These are phyloP conservation scores for Ceratocystis colombiana DNA, from an alignment of 2,329 filamentous ascomycete species.

Conservation along the genomic window DNA sequence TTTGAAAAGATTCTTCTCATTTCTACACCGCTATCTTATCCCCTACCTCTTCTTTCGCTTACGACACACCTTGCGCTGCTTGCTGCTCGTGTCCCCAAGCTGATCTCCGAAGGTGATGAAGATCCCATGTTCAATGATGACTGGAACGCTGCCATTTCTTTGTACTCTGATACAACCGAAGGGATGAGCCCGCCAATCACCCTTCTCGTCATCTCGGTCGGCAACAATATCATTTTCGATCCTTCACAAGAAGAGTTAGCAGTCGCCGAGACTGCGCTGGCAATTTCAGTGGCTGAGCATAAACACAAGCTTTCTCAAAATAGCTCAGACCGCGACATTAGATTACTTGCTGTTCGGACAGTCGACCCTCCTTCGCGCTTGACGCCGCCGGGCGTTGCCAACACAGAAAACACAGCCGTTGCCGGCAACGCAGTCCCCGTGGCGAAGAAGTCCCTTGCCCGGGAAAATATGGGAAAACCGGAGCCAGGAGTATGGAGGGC, in stretches of 20 bases:
- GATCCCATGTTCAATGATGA: conserved; percentile 97
- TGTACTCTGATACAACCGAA: conserved; percentile 50
- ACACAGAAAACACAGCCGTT: conserved; percentile 50
- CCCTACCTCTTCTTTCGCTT: conserved; percentile 80
- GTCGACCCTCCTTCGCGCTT: conserved; percentile 65
- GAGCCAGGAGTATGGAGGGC: conserved; percentile 74
- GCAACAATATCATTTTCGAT: conserved; percentile 86
- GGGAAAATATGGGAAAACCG: conserved; percentile 32
- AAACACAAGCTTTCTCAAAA: conserved; percentile 28
- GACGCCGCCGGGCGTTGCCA: conserved; percentile 60
- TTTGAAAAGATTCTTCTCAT: conserved; percentile 70
- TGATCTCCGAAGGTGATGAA: conserved; percentile 85
- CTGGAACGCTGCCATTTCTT: conserved; percentile 71
- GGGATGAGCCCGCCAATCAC: conserved; percentile 67
- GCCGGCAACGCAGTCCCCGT: conserved; percentile 32
- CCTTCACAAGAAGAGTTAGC: conserved; percentile 83
- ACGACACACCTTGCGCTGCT: conserved; percentile 90
- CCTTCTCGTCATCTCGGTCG: conserved; percentile 77
- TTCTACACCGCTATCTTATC: conserved; percentile 86
- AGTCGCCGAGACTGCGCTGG: conserved; percentile 80
- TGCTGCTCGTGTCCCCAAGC: conserved; percentile 68
- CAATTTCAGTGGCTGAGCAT: conserved; percentile 61
- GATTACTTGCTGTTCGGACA: conserved; percentile 58
- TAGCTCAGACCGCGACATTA: conserved; percentile 42
- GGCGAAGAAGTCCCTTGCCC: conserved; percentile 36